Evolutionary conservation across 2,329 filamentous ascomycete genomes (phyloP).

Genomic region (Xylaria sp.): DNA sequence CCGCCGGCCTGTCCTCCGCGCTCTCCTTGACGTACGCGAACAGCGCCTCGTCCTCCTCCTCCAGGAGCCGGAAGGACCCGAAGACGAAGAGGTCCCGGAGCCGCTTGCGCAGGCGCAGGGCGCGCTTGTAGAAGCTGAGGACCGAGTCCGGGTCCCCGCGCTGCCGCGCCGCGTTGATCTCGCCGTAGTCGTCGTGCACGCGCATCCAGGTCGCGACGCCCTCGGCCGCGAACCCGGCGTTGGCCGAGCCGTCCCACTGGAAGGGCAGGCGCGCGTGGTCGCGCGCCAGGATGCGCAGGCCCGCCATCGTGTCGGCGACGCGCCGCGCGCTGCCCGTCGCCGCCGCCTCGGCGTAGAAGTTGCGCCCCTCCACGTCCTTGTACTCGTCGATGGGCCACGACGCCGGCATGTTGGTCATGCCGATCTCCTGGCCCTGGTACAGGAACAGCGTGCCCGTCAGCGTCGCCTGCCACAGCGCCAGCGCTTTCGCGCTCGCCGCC

Average conservation of each 20-base stretch:
- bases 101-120: slow-evolving; percentile 54
- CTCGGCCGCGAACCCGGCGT: slow-evolving; percentile 62
- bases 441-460: slow-evolving; percentile 59
- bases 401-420: slow-evolving; percentile 59
- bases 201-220: slow-evolving; percentile 66
- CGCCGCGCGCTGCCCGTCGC: slow-evolving; percentile 40
- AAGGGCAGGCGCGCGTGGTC: slow-evolving; percentile 69
- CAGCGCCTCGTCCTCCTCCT: slow-evolving; percentile 53
- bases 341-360: slow-evolving; percentile 52
- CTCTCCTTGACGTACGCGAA: slow-evolving; percentile 58
- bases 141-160: slow-evolving; percentile 50
- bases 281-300: slow-evolving; percentile 60
- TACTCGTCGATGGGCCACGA: slow-evolving; percentile 56
- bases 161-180: slow-evolving; percentile 60
- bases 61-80: slow-evolving; percentile 59
- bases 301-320: slow-evolving; percentile 50
- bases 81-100: slow-evolving; percentile 63
- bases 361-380: slow-evolving; percentile 56
- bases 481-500: slow-evolving; percentile 51
- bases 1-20: slow-evolving; percentile 5
- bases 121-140: slow-evolving; percentile 61
- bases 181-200: slow-evolving; percentile 59
- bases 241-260: slow-evolving; percentile 61
- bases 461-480: slow-evolving; percentile 53
- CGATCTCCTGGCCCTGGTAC: slow-evolving; percentile 65